These are phyloP conservation scores for Diplocarpon rosae DNA, from an alignment of 2,329 filamentous ascomycete species.

Conservation along the genomic window DNA sequence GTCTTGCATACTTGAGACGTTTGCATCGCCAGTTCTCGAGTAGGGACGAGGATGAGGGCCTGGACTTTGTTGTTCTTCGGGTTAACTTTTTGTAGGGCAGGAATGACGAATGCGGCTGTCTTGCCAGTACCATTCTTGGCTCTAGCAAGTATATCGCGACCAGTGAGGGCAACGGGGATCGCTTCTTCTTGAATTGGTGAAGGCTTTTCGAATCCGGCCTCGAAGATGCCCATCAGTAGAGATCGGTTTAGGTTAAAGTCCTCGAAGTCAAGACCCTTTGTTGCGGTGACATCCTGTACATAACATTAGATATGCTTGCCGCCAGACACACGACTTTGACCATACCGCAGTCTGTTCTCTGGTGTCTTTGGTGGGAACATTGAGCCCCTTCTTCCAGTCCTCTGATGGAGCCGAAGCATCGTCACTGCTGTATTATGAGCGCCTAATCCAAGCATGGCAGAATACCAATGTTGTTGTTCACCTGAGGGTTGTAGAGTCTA, in stretches of 20 bases:
- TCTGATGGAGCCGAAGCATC: slow-evolving; percentile 33
- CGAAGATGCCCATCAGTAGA: slow-evolving; percentile 97
- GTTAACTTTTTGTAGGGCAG: slow-evolving; percentile 89
- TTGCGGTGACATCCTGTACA: slow-evolving; percentile 85
- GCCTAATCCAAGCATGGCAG: slow-evolving; percentile 24
- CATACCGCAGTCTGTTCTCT: slow-evolving; percentile 71
- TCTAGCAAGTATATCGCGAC: slow-evolving; percentile 86
- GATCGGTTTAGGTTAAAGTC: slow-evolving; percentile 93
- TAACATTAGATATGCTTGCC: slow-evolving; percentile 9
- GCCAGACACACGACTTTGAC: background rate
- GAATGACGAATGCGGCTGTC: slow-evolving; percentile 95
- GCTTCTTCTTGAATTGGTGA: slow-evolving; percentile 99
- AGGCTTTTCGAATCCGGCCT: slow-evolving; percentile 96
- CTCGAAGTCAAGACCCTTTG: slow-evolving; percentile 95
- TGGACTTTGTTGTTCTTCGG: slow-evolving; percentile 94
- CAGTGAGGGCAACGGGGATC: slow-evolving; percentile 90
- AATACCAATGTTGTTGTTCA: slow-evolving; percentile 24
- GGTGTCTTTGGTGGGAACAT: slow-evolving; percentile 61
- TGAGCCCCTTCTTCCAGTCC: slow-evolving; percentile 66
- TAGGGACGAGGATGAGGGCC: slow-evolving; percentile 91
- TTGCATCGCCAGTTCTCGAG: slow-evolving; percentile 91
- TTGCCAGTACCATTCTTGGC: slow-evolving; percentile 99
- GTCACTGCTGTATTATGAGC: slow-evolving; percentile 34
- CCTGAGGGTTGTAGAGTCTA: slow-evolving; percentile 42
- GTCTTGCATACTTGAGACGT: slow-evolving; percentile 99